These are phyloP conservation scores for Pseudogymnoascus sp. DNA, from an alignment of 2,329 filamentous ascomycete genomes.

Conservation along the genomic window DNA sequence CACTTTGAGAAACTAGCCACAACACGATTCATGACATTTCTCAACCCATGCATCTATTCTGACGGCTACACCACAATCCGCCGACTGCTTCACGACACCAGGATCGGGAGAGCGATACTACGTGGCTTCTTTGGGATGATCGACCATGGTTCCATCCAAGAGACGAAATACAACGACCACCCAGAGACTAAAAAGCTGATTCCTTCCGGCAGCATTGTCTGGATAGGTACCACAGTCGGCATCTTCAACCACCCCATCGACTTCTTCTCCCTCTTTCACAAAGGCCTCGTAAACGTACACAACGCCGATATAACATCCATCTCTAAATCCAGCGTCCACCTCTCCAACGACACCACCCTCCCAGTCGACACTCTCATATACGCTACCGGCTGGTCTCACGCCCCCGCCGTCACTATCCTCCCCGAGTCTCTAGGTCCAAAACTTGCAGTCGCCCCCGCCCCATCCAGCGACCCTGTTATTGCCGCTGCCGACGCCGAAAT, in stretches of 20 bases:
- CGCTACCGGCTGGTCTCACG: slow-evolving; percentile 50
- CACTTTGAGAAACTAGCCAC: slow-evolving; percentile 59
- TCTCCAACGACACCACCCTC: slow-evolving; percentile 40
- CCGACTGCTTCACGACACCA: slow-evolving; percentile 47
- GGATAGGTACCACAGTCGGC: slow-evolving; percentile 45
- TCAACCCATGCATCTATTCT: slow-evolving; percentile 64
- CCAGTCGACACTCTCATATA: slow-evolving; percentile 45
- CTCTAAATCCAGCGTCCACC: slow-evolving; percentile 37
- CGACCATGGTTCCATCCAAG: slow-evolving; percentile 42
- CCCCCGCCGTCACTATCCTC: slow-evolving; percentile 41
- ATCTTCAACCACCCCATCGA: slow-evolving; percentile 52
- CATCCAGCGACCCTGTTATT: slow-evolving; percentile 28
- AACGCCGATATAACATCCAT: slow-evolving; percentile 43
- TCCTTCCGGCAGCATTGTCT: slow-evolving; percentile 42
- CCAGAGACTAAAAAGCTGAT: slow-evolving; percentile 44
- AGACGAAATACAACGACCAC: slow-evolving; percentile 45
- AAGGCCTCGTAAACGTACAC: slow-evolving; percentile 43
- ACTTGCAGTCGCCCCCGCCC: neutral
- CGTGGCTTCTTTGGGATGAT: slow-evolving; percentile 49
- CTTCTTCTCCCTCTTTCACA: slow-evolving; percentile 46
- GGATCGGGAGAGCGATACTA: slow-evolving; percentile 42
- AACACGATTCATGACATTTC: slow-evolving; percentile 60
- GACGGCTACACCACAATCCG: slow-evolving; percentile 48
- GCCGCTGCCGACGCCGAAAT: slow-evolving; percentile 32
- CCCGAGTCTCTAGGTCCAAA: slow-evolving; percentile 12